Conservation (phyloP, 1,139 yeast genomes). For the Suhomyces choctaworum region DNA sequence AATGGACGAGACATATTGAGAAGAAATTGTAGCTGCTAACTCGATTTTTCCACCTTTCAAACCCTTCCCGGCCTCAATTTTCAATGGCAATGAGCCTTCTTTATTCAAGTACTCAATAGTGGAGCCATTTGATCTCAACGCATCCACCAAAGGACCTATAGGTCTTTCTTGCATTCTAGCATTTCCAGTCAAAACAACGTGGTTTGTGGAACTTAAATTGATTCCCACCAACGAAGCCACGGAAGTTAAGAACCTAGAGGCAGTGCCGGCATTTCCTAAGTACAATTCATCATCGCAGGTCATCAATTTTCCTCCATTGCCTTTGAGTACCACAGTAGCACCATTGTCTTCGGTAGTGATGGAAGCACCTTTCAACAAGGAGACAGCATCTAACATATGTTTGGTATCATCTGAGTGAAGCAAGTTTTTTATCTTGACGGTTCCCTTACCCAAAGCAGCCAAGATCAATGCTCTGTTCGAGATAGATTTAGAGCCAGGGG, state of each 20-base stretch:
- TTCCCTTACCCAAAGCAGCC: constrained; percentile 89
- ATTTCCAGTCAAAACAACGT: constrained; percentile 83
- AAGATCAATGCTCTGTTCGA: constrained; percentile 91
- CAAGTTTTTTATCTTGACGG: constrained; percentile 77
- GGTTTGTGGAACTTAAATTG: constrained; percentile 35
- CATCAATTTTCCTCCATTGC: constrained; percentile 77
- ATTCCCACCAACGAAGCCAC: constrained; percentile 75
- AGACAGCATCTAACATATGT: constrained; percentile 88
- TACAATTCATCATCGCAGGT: constrained; percentile 68
- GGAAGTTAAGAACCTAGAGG: constrained; percentile 89
- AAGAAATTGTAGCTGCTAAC: constrained; percentile 92
- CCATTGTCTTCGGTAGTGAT: constrained; percentile 84
- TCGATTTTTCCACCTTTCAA: constrained; percentile 90
- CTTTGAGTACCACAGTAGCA: constrained; percentile 79
- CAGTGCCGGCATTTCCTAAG: constrained; percentile 98
- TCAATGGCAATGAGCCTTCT: constrained; percentile 84
- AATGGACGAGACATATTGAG: constrained; percentile 95
- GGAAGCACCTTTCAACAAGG: constrained; percentile 76
- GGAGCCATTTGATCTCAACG: constrained; percentile 79
- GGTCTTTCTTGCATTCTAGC: constrained; percentile 98
- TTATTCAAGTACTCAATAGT: constrained; percentile 66
- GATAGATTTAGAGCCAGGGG: constrained; percentile 97
- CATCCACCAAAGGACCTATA: constrained; percentile 93
- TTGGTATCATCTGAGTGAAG: constrained; percentile 95
- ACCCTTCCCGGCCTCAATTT: constrained; percentile 66